These are phyloP conservation scores for Curvularia hawaiiensis DNA, from an alignment of 2,329 filamentous ascomycete species.

Conservation along the genomic window DNA sequence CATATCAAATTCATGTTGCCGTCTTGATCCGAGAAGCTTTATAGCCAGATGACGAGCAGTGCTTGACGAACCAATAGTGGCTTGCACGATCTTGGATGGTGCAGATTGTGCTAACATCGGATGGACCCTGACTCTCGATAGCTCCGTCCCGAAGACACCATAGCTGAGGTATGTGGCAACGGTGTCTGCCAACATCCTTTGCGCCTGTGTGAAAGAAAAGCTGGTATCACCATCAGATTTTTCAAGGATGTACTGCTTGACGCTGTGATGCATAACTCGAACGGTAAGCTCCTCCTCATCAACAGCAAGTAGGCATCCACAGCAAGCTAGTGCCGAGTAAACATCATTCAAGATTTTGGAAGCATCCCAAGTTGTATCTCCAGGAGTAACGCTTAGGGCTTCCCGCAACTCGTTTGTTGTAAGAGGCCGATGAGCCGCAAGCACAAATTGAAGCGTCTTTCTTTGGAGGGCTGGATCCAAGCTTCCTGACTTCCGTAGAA, in stretches of 20 bases:
- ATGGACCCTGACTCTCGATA: conserved; percentile 13
- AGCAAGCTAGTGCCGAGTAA: conserved; percentile 24
- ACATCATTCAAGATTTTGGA: conserved; percentile 25
- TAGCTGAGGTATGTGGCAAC: conserved; percentile 32
- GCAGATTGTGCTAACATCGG: conserved; percentile 13
- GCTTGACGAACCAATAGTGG: conserved; percentile 12
- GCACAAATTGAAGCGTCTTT: conserved; percentile 43
- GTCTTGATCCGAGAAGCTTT: conserved; percentile 18
- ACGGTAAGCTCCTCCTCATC: conserved; percentile 36
- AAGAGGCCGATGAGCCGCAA: conserved; percentile 38
- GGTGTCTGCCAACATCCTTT: conserved; percentile 23
- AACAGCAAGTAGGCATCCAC: conserved; percentile 29
- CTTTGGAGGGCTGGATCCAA: conserved; percentile 22
- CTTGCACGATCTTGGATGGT: conserved; percentile 17
- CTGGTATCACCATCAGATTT: conserved; percentile 2
- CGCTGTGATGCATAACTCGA: conserved; percentile 28
- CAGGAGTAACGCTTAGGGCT: conserved; percentile 48
- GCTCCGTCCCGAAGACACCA: conserved; percentile 23
- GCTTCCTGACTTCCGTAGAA: conserved; percentile 12
- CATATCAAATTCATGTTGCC: conserved; percentile 18
- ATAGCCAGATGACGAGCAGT: conserved; percentile 15
- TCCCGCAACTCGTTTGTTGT: conserved; percentile 47
- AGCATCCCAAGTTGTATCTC: conserved; percentile 28
- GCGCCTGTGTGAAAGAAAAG: conserved; percentile 12
- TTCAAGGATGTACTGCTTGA: conserved; percentile 25